Evolutionary conservation across 495 filamentous ascomycete genomes (phyloP).

Genomic region (Pyrenopolyporus hunteri): DNA sequence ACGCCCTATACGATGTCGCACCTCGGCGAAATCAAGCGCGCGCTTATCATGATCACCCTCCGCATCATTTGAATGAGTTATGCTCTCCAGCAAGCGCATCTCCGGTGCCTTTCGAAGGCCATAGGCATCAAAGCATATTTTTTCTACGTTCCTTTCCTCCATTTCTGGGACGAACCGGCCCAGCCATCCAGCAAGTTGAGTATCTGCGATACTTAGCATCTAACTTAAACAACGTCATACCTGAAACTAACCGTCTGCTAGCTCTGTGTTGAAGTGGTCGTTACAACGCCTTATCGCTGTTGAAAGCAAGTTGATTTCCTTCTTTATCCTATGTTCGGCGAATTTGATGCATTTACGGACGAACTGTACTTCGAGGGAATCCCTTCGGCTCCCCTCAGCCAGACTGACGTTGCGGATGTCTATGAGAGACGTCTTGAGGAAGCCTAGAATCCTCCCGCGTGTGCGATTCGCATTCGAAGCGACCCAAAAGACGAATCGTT

Average conservation of each 20-base stretch:
- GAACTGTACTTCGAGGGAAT: not conserved
- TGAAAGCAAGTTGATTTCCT: conserved; percentile 13
- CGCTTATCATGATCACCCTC: not conserved
- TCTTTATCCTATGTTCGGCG: conserved; percentile 18
- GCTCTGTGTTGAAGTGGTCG: not conserved
- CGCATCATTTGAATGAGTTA: not conserved
- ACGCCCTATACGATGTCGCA: conserved; percentile 20
- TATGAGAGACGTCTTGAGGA: conserved; percentile 19
- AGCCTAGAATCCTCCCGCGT: conserved; percentile 8
- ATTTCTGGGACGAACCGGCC: not conserved
- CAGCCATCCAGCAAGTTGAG: conserved; percentile 15
- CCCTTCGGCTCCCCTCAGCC: not conserved
- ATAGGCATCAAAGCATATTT: conserved; percentile 22
- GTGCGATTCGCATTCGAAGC: conserved; percentile 34
- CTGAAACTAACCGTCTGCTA: not conserved
- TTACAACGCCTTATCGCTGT: not conserved
- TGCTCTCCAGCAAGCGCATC: conserved; percentile 1
- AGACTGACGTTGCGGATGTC: not conserved
- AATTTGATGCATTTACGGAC: conserved; percentile 1
- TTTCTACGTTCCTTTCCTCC: not conserved
- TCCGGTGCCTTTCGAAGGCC: conserved; percentile 4
- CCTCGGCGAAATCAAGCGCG: not conserved
- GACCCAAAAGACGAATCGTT: conserved; percentile 41
- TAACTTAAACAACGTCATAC: not conserved
- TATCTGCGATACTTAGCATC: conserved; percentile 2